Evolutionary conservation across 495 filamentous ascomycete species (phyloP).

Genomic region (Penicillium paxilli): DNA sequence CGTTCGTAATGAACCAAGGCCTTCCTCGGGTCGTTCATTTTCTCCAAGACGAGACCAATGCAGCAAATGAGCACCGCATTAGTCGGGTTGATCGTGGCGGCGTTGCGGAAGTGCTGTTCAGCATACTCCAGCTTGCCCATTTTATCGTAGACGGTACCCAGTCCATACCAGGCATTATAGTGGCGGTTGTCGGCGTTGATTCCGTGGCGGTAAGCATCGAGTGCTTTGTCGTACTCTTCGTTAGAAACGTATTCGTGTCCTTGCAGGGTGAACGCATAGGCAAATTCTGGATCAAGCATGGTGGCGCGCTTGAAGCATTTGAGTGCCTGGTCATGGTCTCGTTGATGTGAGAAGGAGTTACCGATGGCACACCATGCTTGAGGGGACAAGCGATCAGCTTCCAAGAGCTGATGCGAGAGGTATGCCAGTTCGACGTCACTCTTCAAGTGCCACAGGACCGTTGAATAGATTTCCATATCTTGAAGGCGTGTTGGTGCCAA

Average conservation of each 20-base stretch:
- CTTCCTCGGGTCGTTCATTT: conserved; percentile 72
- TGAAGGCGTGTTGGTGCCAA: conserved; percentile 77
- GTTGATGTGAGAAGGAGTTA: conserved; percentile 92
- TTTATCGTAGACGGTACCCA: conserved; percentile 90
- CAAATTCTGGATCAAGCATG: conserved; percentile 84
- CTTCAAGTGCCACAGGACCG: conserved; percentile 94
- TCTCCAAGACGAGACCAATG: conserved; percentile 86
- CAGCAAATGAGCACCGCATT: conserved; percentile 89
- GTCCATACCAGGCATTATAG: conserved; percentile 97
- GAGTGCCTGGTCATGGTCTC: conserved; percentile 92
- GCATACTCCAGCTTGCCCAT: conserved; percentile 90
- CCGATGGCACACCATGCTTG: conserved; percentile 95
- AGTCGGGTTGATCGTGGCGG: conserved; percentile 82
- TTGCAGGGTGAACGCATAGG: conserved; percentile 93
- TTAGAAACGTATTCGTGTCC: conserved; percentile 96
- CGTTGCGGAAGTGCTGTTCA: conserved; percentile 85
- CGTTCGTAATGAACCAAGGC: conserved; percentile 78
- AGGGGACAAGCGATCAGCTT: conserved; percentile 81
- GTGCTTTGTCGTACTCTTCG: conserved; percentile 94
- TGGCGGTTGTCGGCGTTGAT: conserved; percentile 83
- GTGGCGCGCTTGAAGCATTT: conserved; percentile 95
- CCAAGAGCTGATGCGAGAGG: conserved; percentile 85
- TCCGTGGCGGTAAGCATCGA: conserved; percentile 77
- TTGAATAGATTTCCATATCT: conserved; percentile 97
- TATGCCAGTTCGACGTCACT: conserved; percentile 89